phyloP scores from a whole-genome alignment of 257 asterid species.

The Nicotiana tomentosiformis region DNA sequence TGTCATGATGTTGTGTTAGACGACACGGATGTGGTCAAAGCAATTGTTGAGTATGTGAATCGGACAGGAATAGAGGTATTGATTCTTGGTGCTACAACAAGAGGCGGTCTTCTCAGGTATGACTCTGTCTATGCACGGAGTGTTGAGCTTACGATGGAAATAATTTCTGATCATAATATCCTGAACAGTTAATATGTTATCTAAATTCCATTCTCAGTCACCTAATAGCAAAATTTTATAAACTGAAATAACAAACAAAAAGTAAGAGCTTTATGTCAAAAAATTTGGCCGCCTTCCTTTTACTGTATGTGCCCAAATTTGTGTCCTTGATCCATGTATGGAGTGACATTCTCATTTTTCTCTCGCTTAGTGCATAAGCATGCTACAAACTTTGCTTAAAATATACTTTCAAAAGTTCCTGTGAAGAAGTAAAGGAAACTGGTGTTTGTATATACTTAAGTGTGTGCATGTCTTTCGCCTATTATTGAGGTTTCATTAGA shows the following conservation, averaged over 20 bases:
- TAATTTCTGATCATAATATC: no score
- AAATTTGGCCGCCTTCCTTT: background rate
- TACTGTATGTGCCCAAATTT: background rate
- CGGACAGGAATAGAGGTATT: constrained; percentile 61
- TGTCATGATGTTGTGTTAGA: constrained; percentile 70
- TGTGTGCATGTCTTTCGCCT: background rate
- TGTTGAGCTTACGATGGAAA: background rate
- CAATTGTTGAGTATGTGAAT: constrained; percentile 54
- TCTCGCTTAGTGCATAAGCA: background rate
- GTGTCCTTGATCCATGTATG: background rate
- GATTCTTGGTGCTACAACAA: constrained; percentile 71
- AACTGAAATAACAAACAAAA: background rate
- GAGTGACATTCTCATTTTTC: background rate
- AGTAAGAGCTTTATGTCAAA: background rate
- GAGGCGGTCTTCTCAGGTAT: constrained; percentile 73
- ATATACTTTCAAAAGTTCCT: background rate
- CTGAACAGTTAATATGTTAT: background rate
- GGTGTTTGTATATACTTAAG: background rate
- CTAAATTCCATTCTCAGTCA: background rate
- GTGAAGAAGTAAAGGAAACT: background rate
- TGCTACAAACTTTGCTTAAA: background rate
- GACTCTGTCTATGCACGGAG: background rate
- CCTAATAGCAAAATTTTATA: background rate
- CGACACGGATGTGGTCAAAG: constrained; percentile 58
- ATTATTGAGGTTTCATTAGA: background rate